A percentile compares a stretch with the other conserved stretches of the same genome.
Evolutionary conservation across 257 asterid species (phyloP).

Genomic region (Nicotiana undulata): DNA sequence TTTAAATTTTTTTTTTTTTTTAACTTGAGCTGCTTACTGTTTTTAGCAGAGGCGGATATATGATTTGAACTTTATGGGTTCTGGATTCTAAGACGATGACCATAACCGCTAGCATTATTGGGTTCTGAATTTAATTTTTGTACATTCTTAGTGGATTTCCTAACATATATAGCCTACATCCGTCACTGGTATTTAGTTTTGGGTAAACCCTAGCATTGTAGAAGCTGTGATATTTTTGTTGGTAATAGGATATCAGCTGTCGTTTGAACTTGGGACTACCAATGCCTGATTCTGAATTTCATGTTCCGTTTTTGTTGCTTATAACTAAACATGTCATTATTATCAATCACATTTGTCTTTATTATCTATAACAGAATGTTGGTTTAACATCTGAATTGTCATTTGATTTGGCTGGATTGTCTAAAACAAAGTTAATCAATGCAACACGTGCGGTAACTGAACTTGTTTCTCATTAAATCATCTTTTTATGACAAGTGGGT

Average conservation of each 20-base stretch:
- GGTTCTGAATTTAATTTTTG: too few relatives aligned
- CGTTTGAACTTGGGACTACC: not conserved
- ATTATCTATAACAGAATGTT: not conserved
- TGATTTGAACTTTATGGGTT: too few relatives aligned
- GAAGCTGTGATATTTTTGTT: not conserved
- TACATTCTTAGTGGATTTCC: too few relatives aligned
- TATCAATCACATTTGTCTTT: not conserved
- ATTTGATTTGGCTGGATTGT: not conserved
- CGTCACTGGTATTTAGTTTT: not conserved
- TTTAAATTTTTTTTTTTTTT: not conserved
- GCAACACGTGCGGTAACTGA: not conserved
- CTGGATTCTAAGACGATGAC: too few relatives aligned
- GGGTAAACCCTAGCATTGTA: not conserved
- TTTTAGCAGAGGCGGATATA: not conserved
- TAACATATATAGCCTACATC: too few relatives aligned
- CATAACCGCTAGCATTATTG: too few relatives aligned
- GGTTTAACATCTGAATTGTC: not conserved
- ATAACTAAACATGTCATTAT: not conserved
- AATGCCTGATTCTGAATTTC: not conserved
- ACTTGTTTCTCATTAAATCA: not conserved
- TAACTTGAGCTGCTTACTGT: not conserved
- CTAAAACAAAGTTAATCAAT: not conserved
- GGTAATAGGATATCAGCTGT: not conserved
- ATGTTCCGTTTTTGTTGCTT: not conserved
- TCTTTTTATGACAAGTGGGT: not conserved